Base-by-base conservation (phyloP, 164 flowering plant genomes). In the Aristolochia californica region DNA sequence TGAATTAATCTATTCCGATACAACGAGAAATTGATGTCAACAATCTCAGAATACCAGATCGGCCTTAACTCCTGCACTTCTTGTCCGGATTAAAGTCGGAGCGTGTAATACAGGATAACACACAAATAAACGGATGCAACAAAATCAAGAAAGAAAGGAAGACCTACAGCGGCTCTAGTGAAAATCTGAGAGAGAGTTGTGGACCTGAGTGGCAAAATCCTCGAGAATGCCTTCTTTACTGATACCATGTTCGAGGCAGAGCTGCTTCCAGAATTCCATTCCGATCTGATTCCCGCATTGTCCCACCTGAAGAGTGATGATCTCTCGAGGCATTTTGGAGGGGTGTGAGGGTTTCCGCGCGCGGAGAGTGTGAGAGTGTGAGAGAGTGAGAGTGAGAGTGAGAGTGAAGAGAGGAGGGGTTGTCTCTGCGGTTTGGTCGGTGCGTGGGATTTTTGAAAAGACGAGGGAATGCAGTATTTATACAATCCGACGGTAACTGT, bases 241-340 rank as follows among this genome's bases (percentile, higher is more conserved):
- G 78, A 94, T 94, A 49, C 97, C 99, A 58, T 94, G 99, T 73
- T 94, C 99, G 75, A 86, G 88, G 66, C 97, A 94, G 24, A 94
- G 95, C 80, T 94, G 96, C 68, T 94, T 94, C 99, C 99, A 94
- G 84, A 94, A 94, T 80, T 90, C 99, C 99, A 94, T 94, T 0
- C 99, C 99, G 78, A 94, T 94, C 86, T 94, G 99, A 67, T 94
- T 94, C 70, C 99, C 99, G 61, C 99, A 94, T 83, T 94, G 97
- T 59, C 99, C 99, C 13, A 94, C 96, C 65, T 94, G 99, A 56
- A 94, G 74, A 5, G 99, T 94, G 47, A 90, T 94, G 65, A 94
- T 94, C 67, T 94, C 99, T 56, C 99, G 62, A 55, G 99, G 99
- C 99, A 94, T 88, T 66, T 68, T 82, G 49, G 53, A 5, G 23